Base-by-base conservation (phyloP, 805 yeast genomes). In the Starmerella tilneyi region DNA sequence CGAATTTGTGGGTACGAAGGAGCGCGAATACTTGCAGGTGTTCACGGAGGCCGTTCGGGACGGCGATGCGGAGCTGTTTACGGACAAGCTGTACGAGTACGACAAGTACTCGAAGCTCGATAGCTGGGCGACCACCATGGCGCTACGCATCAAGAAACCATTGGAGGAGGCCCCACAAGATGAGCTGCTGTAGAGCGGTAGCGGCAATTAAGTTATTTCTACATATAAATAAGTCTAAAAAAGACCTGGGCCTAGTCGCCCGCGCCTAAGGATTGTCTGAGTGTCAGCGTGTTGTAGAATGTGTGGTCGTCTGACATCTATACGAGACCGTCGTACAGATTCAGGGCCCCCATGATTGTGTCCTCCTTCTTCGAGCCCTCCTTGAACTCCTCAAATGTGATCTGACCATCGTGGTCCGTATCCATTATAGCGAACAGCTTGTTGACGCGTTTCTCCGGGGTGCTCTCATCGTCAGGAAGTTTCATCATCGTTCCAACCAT, bases 401-500 rank as follows among this genome's bases (percentile, higher is more conserved):
- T 77, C 49, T 72, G 78, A 3, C 77, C 79, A 53, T 81, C 77
- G 41, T 71, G 66, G 58, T 81, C 76, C 59, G 84, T 81, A 52
- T 79, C 84, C 74, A 85, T 72, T 42, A 76, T 63, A 30, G 63
- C 70, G 65, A 94, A 89, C 33, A 89, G 78, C 68, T 86, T 89
- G 43, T 76, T 73, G 1, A 84, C 85, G 50, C 97, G 72, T 52
- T 78, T 68, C 57, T 88, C 96, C 0, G 98, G 97, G 0, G 97
- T 86, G 36, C 78, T 75, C 56, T 88, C 97, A 59, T 88, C 96
- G 19, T 79, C 89, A 16, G 84, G 83, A 43, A 86, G 70, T 50
- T 78, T 78, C 47, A 88, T 94, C 89, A 88, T 85, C 1, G 88
- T 74, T 1, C 97, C 99, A 48, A 89, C 81, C 97, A 92, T 88